These are phyloP conservation scores for Aquilaria yunnanensis DNA, from an alignment of 345 rosid genomes.

Conservation along the genomic window DNA sequence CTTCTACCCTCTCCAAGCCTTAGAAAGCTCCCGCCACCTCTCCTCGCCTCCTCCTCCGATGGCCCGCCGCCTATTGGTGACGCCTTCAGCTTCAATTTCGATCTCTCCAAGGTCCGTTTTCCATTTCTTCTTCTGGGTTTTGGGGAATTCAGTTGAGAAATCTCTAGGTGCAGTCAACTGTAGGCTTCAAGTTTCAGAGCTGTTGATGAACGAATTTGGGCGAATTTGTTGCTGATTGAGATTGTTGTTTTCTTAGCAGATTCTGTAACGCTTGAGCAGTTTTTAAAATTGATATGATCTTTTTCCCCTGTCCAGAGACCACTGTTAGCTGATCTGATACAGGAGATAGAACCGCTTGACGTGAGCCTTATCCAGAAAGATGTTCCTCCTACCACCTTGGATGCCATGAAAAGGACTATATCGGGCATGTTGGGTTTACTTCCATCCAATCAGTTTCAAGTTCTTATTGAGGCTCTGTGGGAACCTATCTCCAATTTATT, in stretches of 20 bases:
- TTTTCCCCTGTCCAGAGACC: conserved; percentile 47
- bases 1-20: conserved; percentile 10
- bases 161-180: background rate
- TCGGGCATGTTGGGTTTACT: conserved; percentile 97
- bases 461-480: conserved; percentile 85
- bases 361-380: conserved; percentile 88
- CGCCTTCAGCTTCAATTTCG: conserved; percentile 23
- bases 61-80: conserved; percentile 49
- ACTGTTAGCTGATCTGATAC: conserved; percentile 54
- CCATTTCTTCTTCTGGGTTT: background rate
- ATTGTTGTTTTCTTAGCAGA: background rate
- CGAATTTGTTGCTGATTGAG: background rate
- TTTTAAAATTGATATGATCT: conserved; percentile 6
- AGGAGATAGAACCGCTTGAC: conserved; percentile 88
- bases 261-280: background rate
- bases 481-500: conserved; percentile 85
- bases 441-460: conserved; percentile 91
- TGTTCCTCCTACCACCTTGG: conserved; percentile 74
- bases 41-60: conserved; percentile 30
- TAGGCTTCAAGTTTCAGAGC: background rate
- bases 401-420: conserved; percentile 96
- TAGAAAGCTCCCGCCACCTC: conserved; percentile 22
- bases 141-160: too few relatives aligned
- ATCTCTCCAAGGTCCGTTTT: conserved; percentile 39
- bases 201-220: background rate